Evolutionary conservation across 2,329 filamentous ascomycete species (phyloP).

Genomic region (Colletotrichum brevisporum): DNA sequence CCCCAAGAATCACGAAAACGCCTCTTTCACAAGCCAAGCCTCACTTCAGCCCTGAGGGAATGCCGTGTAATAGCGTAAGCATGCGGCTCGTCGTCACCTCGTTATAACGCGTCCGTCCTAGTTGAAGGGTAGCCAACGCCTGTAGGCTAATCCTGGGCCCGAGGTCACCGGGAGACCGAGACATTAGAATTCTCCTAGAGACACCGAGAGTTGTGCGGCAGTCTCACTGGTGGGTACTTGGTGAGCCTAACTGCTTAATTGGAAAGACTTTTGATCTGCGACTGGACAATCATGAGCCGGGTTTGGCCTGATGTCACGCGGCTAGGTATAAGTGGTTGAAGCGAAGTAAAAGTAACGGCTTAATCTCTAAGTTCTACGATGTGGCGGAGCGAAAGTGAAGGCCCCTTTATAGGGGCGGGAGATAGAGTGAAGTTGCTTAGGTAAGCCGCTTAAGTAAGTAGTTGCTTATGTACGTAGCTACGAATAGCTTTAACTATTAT

Average conservation of each 20-base stretch:
- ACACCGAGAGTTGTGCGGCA: not conserved
- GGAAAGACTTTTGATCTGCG: not conserved
- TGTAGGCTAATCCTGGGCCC: not conserved
- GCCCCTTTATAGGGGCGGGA: too few relatives aligned
- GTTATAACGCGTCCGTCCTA: constrained; percentile 5
- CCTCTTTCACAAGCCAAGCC: not conserved
- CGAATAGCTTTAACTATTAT: too few relatives aligned
- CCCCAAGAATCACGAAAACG: not conserved
- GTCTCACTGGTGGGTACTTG: constrained; percentile 3
- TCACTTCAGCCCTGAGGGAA: not conserved
- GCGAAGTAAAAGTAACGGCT: too few relatives aligned
- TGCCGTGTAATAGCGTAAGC: not conserved
- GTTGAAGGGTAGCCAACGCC: not conserved
- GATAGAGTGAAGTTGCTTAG: too few relatives aligned
- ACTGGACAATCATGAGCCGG: constrained; percentile 17
- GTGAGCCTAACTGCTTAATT: constrained; percentile 4
- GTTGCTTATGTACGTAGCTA: too few relatives aligned
- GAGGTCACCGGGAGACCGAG: not conserved
- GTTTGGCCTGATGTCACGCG: constrained; percentile 25
- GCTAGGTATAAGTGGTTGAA: too few relatives aligned
- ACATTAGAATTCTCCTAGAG: not conserved
- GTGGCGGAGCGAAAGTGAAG: too few relatives aligned
- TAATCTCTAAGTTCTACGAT: too few relatives aligned
- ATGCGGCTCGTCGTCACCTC: not conserved
- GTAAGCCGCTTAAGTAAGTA: too few relatives aligned